These are phyloP conservation scores for Curvularia spicifera DNA, from an alignment of 2,329 filamentous ascomycete species.

Conservation along the genomic window DNA sequence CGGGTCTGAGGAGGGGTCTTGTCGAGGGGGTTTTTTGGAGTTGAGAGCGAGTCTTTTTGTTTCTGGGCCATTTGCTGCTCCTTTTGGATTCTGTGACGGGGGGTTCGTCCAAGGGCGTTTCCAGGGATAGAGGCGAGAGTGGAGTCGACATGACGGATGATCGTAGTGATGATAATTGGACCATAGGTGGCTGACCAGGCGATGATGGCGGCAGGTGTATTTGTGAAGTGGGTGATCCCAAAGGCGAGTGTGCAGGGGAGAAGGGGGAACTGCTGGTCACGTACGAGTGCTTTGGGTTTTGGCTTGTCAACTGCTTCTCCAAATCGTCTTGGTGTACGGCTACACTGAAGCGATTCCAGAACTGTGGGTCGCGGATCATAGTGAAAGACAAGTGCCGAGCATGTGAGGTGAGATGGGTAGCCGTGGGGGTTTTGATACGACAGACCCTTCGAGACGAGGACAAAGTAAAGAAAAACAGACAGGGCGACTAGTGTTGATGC, in stretches of 20 bases:
- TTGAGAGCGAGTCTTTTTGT: conserved; percentile 5
- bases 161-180: conserved; percentile 3
- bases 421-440: background rate
- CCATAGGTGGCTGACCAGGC: conserved; percentile 16
- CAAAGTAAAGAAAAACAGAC: background rate
- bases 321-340: conserved; percentile 65
- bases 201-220: conserved; percentile 19
- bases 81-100: background rate
- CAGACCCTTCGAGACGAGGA: conserved; percentile 1
- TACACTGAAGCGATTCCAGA: conserved; percentile 66
- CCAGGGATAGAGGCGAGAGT: background rate
- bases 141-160: background rate
- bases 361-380: conserved; percentile 64
- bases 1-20: conserved; percentile 14
- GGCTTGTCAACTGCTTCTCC: conserved; percentile 29
- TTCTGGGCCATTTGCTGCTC: background rate
- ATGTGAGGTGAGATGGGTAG: background rate
- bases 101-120: background rate
- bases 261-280: conserved; percentile 32
- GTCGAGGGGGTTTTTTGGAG: conserved; percentile 23
- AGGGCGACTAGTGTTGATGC: background rate
- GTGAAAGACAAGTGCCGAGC: conserved; percentile 7
- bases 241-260: conserved; percentile 22
- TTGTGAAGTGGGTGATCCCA: conserved; percentile 31
- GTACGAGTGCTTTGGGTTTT: conserved; percentile 50